phyloP scores from a whole-genome alignment of 768 basidiomycete genomes.

The Boletus sp. region DNA sequence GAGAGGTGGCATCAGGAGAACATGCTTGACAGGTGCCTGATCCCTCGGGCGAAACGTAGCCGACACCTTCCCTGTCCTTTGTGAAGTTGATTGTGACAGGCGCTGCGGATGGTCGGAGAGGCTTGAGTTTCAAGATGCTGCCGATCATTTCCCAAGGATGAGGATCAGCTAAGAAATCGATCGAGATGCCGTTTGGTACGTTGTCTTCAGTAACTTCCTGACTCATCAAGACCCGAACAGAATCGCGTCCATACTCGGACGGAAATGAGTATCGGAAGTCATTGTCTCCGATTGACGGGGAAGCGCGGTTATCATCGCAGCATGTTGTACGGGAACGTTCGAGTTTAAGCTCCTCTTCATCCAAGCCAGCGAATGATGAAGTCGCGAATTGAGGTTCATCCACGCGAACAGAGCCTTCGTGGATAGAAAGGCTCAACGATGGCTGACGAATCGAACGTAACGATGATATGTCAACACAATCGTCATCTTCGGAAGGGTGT shows the following conservation, averaged over 20 bases:
- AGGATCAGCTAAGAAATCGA: constrained; percentile 31
- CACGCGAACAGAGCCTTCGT: neutral
- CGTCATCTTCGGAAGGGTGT: neutral
- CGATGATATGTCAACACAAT: neutral
- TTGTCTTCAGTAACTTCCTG: neutral
- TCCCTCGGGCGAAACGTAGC: constrained; percentile 9
- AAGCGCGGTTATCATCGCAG: neutral
- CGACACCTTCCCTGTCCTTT: constrained; percentile 27
- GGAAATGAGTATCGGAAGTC: neutral
- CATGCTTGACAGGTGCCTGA: neutral
- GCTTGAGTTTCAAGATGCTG: constrained; percentile 21
- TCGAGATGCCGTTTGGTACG: neutral
- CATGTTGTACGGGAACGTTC: neutral
- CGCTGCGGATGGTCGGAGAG: neutral
- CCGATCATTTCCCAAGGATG: constrained; percentile 32
- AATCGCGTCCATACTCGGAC: neutral
- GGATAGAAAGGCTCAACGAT: neutral
- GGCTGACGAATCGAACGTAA: neutral
- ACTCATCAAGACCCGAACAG: neutral
- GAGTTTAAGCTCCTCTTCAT: neutral
- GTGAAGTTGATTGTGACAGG: constrained; percentile 16
- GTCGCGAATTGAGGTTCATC: neutral
- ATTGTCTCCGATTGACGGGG: neutral
- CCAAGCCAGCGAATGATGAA: neutral
- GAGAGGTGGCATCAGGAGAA: neutral